phyloP scores from a whole-genome alignment of 2,329 filamentous ascomycete species.

The Eutypa lata region DNA sequence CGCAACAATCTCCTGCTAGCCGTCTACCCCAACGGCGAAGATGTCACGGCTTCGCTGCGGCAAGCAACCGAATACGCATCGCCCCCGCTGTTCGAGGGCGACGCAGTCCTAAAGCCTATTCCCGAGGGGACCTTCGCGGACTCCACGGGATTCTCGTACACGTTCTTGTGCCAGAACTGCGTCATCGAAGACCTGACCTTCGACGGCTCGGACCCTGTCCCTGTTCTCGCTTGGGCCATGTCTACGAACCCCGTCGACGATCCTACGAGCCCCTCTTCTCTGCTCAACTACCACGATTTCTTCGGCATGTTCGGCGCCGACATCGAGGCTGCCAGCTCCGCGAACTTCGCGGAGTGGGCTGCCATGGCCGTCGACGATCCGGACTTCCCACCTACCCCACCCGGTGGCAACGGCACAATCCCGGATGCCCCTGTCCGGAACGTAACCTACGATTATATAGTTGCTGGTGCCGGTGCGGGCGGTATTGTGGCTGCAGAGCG shows the following conservation, averaged over 20 bases:
- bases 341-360: constrained; percentile 25
- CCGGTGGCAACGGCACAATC: constrained; percentile 2
- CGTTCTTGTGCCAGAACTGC: constrained; percentile 49
- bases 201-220: not conserved
- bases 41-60: constrained; percentile 31
- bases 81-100: constrained; percentile 41
- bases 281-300: constrained; percentile 37
- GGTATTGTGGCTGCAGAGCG: constrained; percentile 34
- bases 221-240: not conserved
- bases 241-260: constrained; percentile 29
- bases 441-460: constrained; percentile 35
- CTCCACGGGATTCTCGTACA: constrained; percentile 49
- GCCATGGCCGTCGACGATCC: constrained; percentile 13
- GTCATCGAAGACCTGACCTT: constrained; percentile 28
- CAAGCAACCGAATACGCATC: constrained; percentile 40
- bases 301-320: constrained; percentile 36
- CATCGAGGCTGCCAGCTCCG: constrained; percentile 30
- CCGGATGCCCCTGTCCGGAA: constrained; percentile 16
- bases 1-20: constrained; percentile 43
- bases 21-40: constrained; percentile 45
- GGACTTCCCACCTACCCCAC: constrained; percentile 5
- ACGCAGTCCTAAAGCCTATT: constrained; percentile 40
- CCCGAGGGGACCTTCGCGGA: constrained; percentile 50
- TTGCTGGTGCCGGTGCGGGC: constrained; percentile 34
- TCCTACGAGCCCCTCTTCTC: constrained; percentile 28